Percentiles rank a stretch among this genome's conserved stretches.
phyloP scores from a whole-genome alignment of 1,284 basidiomycete species.

The Cryptococcus wingfieldii region DNA sequence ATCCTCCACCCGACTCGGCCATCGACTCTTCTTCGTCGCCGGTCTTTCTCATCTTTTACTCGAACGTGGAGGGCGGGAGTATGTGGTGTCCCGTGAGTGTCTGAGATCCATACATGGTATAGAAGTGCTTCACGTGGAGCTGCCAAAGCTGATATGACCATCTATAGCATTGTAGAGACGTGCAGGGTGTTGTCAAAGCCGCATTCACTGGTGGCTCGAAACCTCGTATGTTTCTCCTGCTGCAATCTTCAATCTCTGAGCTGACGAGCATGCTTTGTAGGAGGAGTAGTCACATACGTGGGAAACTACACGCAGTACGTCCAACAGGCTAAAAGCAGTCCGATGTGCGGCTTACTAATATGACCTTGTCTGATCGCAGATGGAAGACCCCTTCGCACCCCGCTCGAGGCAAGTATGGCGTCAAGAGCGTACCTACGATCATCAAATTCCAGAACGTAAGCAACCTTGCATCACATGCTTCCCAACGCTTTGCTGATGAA shows the following conservation, averaged over 20 bases:
- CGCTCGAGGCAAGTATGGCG: constrained; percentile 12
- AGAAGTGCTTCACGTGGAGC: background rate
- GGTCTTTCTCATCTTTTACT: constrained; percentile 13
- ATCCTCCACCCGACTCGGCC: constrained; percentile 10
- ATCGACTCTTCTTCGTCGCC: constrained; percentile 3
- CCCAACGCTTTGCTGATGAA: background rate
- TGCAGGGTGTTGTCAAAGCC: constrained; percentile 13
- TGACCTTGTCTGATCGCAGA: constrained; percentile 1
- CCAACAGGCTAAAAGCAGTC: background rate
- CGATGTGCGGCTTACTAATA: background rate
- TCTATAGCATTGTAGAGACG: constrained; percentile 17
- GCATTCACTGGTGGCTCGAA: constrained; percentile 12
- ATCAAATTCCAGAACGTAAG: constrained; percentile 14
- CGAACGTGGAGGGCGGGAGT: constrained; percentile 4
- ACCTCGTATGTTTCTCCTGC: constrained; percentile 9
- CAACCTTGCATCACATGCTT: background rate
- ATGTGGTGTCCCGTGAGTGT: constrained; percentile 16
- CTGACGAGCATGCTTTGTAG: background rate
- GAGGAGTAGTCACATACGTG: constrained; percentile 15
- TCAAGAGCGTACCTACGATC: constrained; percentile 15
- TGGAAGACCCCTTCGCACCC: constrained; percentile 19
- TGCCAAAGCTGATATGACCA: background rate
- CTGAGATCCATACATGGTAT: background rate
- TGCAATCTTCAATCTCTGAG: background rate
- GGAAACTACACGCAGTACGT: constrained; percentile 14